A percentile compares a stretch with the other conserved stretches of the same genome.
These are phyloP conservation scores for Miamiensis avidus DNA, from an alignment of 169 alveolate genomes.

Conservation along the genomic window DNA sequence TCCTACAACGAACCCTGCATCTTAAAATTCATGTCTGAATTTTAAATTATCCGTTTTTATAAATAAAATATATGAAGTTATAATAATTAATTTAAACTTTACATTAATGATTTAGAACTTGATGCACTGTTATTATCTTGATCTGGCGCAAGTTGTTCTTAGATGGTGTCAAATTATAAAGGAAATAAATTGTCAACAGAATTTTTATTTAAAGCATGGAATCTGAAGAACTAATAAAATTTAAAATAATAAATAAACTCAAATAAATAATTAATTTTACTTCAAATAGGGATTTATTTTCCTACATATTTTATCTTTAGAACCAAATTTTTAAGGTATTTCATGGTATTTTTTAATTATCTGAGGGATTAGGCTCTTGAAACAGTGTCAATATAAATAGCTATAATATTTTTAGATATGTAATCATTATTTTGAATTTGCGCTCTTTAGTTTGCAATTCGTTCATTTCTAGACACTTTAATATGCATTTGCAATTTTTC, in stretches of 20 bases:
- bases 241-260: too few relatives aligned
- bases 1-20: neutral
- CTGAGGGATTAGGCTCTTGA: neutral
- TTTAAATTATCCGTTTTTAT: too few relatives aligned
- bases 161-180: neutral
- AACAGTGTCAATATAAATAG: neutral
- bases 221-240: neutral
- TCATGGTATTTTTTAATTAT: neutral
- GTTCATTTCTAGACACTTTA: too few relatives aligned
- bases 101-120: too few relatives aligned
- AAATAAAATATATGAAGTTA: too few relatives aligned
- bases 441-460: too few relatives aligned
- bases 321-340: neutral
- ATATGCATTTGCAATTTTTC: too few relatives aligned
- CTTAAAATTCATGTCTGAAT: neutral
- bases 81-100: too few relatives aligned
- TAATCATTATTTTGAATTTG: too few relatives aligned
- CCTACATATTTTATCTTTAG: neutral
- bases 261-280: neutral
- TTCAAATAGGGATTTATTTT: neutral
- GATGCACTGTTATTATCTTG: too few relatives aligned
- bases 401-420: too few relatives aligned
- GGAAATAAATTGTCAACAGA: neutral
- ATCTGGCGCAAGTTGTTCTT: too few relatives aligned
- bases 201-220: neutral